phyloP scores from a whole-genome alignment of 176 grass and related monocot genomes.

The Aegilops longissima region DNA sequence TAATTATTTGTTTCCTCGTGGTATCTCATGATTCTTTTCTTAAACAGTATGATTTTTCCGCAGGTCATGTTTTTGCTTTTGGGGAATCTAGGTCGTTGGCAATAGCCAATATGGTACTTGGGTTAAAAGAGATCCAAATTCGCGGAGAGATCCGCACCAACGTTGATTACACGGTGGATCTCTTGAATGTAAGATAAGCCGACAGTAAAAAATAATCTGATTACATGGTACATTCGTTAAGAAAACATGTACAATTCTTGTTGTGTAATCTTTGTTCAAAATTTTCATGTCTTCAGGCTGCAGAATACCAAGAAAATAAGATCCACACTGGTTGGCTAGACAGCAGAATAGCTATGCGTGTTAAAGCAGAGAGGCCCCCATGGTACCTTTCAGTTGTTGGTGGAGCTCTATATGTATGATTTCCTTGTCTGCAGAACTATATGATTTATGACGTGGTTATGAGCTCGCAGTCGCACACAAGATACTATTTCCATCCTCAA shows the following conservation, averaged over 20 bases:
- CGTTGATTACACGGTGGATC: constrained; percentile 97
- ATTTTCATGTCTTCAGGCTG: constrained; percentile 44
- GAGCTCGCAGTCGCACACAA: not conserved
- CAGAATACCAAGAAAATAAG: constrained; percentile 84
- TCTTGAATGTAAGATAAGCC: constrained; percentile 75
- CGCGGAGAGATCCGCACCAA: constrained; percentile 86
- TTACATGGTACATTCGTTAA: not conserved
- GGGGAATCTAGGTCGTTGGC: constrained; percentile 78
- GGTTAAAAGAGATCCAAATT: constrained; percentile 93
- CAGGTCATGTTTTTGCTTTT: constrained; percentile 97
- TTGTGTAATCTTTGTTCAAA: not conserved
- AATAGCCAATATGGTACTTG: constrained; percentile 95
- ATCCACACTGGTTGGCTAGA: constrained; percentile 96
- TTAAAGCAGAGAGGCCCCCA: constrained; percentile 95
- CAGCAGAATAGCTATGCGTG: constrained; percentile 94
- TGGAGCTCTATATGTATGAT: constrained; percentile 79
- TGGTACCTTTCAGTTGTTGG: constrained; percentile 99
- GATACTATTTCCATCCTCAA: not conserved
- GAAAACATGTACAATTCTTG: not conserved
- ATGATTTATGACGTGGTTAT: constrained; percentile 7
- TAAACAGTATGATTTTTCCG: constrained; percentile 30
- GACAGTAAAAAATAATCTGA: not conserved
- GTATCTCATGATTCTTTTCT: constrained; percentile 17
- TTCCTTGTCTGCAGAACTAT: constrained; percentile 1
- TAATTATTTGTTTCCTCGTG: not conserved